These are phyloP conservation scores for Lanmaoa rubissima DNA, from an alignment of 768 basidiomycete genomes.

Conservation along the genomic window DNA sequence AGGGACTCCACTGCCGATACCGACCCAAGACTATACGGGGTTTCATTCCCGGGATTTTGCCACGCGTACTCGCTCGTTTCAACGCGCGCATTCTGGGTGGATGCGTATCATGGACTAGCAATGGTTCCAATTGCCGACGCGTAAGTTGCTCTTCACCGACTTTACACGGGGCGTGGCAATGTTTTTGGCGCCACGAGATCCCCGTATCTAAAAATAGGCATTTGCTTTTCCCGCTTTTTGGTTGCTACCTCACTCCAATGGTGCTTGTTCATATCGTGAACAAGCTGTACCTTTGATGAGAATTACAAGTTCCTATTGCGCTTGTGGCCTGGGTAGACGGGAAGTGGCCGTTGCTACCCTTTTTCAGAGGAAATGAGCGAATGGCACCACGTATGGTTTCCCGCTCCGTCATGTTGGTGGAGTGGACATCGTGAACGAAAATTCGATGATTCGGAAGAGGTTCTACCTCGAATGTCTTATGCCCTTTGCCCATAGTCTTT, in stretches of 20 bases:
- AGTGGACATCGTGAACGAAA: neutral
- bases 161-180: slow-evolving; percentile 5
- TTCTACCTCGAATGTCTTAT: neutral
- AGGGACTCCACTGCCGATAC: neutral
- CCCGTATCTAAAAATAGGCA: slow-evolving; percentile 12
- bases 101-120: slow-evolving; percentile 74
- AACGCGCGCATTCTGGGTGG: slow-evolving; percentile 80
- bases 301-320: slow-evolving; percentile 15
- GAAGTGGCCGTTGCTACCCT: slow-evolving; percentile 23
- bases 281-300: slow-evolving; percentile 15
- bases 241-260: slow-evolving; percentile 14
- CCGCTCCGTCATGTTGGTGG: neutral
- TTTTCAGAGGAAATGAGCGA: slow-evolving; percentile 7
- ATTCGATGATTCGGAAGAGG: neutral
- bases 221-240: neutral
- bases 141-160: slow-evolving; percentile 41
- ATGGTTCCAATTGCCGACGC: slow-evolving; percentile 87
- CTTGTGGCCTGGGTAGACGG: slow-evolving; percentile 4
- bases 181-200: slow-evolving; percentile 19
- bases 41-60: slow-evolving; percentile 32
- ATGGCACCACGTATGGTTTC: neutral
- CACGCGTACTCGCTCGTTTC: slow-evolving; percentile 62
- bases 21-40: slow-evolving; percentile 3
- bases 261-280: slow-evolving; percentile 17
- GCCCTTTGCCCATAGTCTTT: neutral